A percentile compares a stretch with the other conserved stretches of the same genome.
These are phyloP conservation scores for Pleurostoma richardsiae DNA, from an alignment of 2,329 filamentous ascomycete species.

Conservation along the genomic window DNA sequence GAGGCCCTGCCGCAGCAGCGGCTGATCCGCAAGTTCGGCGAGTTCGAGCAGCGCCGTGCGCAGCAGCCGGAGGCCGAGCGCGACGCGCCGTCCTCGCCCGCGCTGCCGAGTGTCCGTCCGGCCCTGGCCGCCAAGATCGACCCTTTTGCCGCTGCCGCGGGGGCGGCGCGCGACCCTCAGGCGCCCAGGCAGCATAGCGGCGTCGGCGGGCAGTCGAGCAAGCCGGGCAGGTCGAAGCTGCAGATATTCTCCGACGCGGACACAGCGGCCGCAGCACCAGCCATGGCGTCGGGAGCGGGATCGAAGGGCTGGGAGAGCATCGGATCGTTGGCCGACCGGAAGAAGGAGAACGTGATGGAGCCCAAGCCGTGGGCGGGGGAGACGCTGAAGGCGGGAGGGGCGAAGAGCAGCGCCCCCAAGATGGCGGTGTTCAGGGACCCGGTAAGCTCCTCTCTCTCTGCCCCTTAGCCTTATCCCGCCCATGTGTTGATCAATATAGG, in stretches of 20 bases:
- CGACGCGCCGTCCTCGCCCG: slow-evolving; percentile 77
- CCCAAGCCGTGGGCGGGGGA: slow-evolving; percentile 89
- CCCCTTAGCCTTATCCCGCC: slow-evolving; percentile 27
- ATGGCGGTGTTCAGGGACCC: slow-evolving; percentile 92
- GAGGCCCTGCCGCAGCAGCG: slow-evolving; percentile 80
- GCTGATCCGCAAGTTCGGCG: slow-evolving; percentile 81
- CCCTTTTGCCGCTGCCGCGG: slow-evolving; percentile 58
- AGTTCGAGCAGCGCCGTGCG: slow-evolving; percentile 74
- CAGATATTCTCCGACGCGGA: slow-evolving; percentile 83
- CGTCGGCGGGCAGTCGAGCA: slow-evolving; percentile 47
- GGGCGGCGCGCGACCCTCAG: slow-evolving; percentile 56
- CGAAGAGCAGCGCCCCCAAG: slow-evolving; percentile 71
- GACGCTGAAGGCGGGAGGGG: slow-evolving; percentile 81
- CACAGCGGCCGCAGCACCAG: slow-evolving; percentile 49
- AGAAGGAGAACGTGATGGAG: slow-evolving; percentile 88
- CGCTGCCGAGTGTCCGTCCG: slow-evolving; percentile 75
- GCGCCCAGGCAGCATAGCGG: slow-evolving; percentile 47
- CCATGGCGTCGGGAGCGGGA: slow-evolving; percentile 44
- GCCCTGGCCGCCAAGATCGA: slow-evolving; percentile 83
- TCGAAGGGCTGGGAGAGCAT: slow-evolving; percentile 89
- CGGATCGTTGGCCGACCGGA: slow-evolving; percentile 77
- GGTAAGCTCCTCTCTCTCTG: slow-evolving; percentile 60
- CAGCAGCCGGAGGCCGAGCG: slow-evolving; percentile 43
- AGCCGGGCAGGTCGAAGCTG: slow-evolving; percentile 73
- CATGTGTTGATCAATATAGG: slow-evolving; percentile 87